Evolutionary conservation across 768 basidiomycete genomes (phyloP).

Genomic region (Suillus luteus): DNA sequence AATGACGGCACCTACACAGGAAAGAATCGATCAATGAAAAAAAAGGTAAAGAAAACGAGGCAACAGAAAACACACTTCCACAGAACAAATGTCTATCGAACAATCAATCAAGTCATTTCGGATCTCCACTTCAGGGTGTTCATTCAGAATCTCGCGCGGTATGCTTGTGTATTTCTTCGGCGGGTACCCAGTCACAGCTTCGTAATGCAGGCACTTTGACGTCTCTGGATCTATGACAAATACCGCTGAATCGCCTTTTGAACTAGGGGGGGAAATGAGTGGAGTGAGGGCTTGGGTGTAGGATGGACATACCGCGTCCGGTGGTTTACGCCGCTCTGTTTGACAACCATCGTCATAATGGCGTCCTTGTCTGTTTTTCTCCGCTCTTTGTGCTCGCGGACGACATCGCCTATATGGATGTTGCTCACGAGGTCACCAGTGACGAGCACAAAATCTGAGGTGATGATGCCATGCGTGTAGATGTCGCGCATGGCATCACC

Average conservation of each 20-base stretch:
- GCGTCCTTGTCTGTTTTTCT: slow-evolving; percentile 87
- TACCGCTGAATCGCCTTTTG: slow-evolving; percentile 71
- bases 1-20: slow-evolving; percentile 79
- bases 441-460: slow-evolving; percentile 89
- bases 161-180: slow-evolving; percentile 59
- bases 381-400: slow-evolving; percentile 85
- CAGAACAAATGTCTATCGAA: slow-evolving; percentile 90
- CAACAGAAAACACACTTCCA: slow-evolving; percentile 59
- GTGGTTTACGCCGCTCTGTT: slow-evolving; percentile 71
- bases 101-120: slow-evolving; percentile 88
- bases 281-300: background rate
- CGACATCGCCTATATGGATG: slow-evolving; percentile 86
- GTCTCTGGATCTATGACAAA: slow-evolving; percentile 78
- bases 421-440: slow-evolving; percentile 93
- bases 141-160: slow-evolving; percentile 74
- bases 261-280: slow-evolving; percentile 41
- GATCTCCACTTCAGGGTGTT: slow-evolving; percentile 81
- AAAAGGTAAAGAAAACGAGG: background rate
- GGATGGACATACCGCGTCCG: slow-evolving; percentile 61
- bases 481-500: slow-evolving; percentile 94
- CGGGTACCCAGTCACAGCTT: slow-evolving; percentile 73
- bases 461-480: slow-evolving; percentile 88
- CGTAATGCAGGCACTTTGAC: slow-evolving; percentile 84
- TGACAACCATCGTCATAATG: slow-evolving; percentile 95
- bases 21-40: slow-evolving; percentile 8